Evolutionary conservation across 2,329 filamentous ascomycete species (phyloP).

Genomic region (Magnaporthiopsis poae): DNA sequence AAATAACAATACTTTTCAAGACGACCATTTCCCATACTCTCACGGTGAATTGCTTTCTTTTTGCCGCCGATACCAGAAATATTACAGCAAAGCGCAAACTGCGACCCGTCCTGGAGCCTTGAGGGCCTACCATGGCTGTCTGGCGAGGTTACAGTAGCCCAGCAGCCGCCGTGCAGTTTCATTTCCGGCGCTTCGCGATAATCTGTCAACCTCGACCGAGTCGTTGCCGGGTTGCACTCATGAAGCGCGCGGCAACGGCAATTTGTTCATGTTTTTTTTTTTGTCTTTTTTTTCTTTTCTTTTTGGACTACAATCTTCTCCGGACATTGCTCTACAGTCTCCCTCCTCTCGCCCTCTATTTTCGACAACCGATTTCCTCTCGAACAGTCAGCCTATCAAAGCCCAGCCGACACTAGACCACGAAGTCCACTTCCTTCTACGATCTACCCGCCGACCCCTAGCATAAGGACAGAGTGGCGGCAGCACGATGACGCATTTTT

Average conservation of each 20-base stretch:
- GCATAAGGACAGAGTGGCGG: background rate
- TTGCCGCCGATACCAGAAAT: background rate
- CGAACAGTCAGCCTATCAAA: background rate
- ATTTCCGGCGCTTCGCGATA: background rate
- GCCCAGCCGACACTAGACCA: no score
- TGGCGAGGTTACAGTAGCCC: background rate
- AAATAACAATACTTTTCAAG: background rate
- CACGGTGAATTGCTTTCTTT: background rate
- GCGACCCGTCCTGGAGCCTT: background rate
- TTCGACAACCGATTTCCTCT: no score
- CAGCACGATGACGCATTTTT: background rate
- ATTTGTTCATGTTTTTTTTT: background rate
- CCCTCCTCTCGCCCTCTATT: no score
- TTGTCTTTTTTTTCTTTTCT: background rate
- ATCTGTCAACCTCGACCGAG: background rate
- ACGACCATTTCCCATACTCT: background rate
- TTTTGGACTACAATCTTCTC: background rate
- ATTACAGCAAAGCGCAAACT: constrained; percentile 3
- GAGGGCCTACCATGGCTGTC: constrained; percentile 5
- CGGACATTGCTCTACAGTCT: no score
- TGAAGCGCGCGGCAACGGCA: background rate
- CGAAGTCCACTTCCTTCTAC: background rate
- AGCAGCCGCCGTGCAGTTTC: background rate
- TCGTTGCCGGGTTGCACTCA: background rate
- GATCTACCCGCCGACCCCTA: background rate